Conservation (phyloP, 495 filamentous ascomycete species). For the Xylaria bambusicola region DNA sequence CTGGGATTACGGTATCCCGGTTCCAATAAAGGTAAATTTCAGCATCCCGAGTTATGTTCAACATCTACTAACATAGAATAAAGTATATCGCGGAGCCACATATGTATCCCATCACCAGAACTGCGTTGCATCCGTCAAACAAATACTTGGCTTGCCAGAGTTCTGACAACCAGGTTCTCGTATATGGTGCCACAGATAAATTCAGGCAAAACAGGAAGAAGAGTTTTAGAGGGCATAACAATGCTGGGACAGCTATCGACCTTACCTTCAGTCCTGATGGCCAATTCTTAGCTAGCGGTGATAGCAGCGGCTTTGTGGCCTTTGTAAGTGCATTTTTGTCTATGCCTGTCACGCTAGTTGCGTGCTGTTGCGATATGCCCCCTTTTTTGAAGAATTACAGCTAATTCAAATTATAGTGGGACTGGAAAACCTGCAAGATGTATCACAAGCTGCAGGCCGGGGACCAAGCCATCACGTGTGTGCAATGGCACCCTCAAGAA, state of each 20-base stretch:
- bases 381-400: no score
- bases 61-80: not conserved
- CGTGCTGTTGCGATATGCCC: no score
- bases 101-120: slow-evolving; percentile 90
- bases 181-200: slow-evolving; percentile 89
- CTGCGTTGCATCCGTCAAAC: slow-evolving; percentile 78
- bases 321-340: slow-evolving; percentile 54
- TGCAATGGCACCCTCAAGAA: slow-evolving; percentile 95
- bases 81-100: slow-evolving; percentile 91
- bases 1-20: slow-evolving; percentile 97
- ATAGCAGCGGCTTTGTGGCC: slow-evolving; percentile 83
- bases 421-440: slow-evolving; percentile 99
- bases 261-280: slow-evolving; percentile 87
- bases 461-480: slow-evolving; percentile 74
- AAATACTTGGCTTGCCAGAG: slow-evolving; percentile 93
- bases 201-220: slow-evolving; percentile 98
- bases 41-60: not conserved
- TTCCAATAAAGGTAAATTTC: slow-evolving; percentile 48
- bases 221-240: slow-evolving; percentile 92
- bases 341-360: no score
- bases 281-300: slow-evolving; percentile 80
- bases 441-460: slow-evolving; percentile 89
- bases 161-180: slow-evolving; percentile 93
- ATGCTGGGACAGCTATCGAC: slow-evolving; percentile 89
- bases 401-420: slow-evolving; percentile 45